Percentiles rank a stretch among this genome's conserved stretches.
These are phyloP conservation scores for Gracilaria gracilis DNA, from an alignment of 23 red algal genomes.

Conservation along the genomic window DNA sequence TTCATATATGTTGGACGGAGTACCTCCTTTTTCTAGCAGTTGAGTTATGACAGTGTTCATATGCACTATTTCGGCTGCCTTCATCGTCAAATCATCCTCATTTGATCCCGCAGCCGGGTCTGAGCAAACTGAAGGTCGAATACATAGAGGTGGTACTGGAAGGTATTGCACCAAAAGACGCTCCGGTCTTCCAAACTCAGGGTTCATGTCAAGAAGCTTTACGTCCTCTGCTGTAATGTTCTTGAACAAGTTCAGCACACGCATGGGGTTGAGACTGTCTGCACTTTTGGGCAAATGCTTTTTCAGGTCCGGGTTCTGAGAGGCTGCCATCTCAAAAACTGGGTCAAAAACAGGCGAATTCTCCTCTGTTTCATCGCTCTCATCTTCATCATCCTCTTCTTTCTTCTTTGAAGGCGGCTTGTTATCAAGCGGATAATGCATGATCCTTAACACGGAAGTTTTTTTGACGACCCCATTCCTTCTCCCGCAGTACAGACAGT, in stretches of 20 bases:
- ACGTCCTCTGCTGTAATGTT: slow-evolving; percentile 83
- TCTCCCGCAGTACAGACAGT: slow-evolving; percentile 82
- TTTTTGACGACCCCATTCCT: slow-evolving; percentile 91
- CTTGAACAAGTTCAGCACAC: slow-evolving; percentile 79
- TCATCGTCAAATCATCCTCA: slow-evolving; percentile 99
- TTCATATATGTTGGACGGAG: slow-evolving; percentile 77
- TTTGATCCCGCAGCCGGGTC: slow-evolving; percentile 89
- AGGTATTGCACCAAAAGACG: slow-evolving; percentile 82
- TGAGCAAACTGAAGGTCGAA: slow-evolving; percentile 90
- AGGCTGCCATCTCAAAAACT: slow-evolving; percentile 58
- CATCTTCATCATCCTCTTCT: slow-evolving; percentile 79
- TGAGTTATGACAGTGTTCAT: slow-evolving; percentile 81
- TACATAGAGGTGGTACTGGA: slow-evolving; percentile 95
- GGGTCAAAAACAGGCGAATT: slow-evolving; percentile 35
- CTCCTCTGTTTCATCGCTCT: slow-evolving; percentile 60
- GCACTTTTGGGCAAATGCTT: slow-evolving; percentile 78
- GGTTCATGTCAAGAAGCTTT: slow-evolving; percentile 90
- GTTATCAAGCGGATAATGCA: slow-evolving; percentile 82
- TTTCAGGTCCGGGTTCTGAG: slow-evolving; percentile 66
- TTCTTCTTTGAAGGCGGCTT: slow-evolving; percentile 72
- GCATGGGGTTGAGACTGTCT: slow-evolving; percentile 89
- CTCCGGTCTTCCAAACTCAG: slow-evolving; percentile 81
- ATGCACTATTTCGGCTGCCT: slow-evolving; percentile 86
- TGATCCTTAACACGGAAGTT: slow-evolving; percentile 71
- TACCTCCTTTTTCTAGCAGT: slow-evolving; percentile 74